These are phyloP conservation scores for Cytospora leucostoma DNA, from an alignment of 2,329 filamentous ascomycete genomes.

Conservation along the genomic window DNA sequence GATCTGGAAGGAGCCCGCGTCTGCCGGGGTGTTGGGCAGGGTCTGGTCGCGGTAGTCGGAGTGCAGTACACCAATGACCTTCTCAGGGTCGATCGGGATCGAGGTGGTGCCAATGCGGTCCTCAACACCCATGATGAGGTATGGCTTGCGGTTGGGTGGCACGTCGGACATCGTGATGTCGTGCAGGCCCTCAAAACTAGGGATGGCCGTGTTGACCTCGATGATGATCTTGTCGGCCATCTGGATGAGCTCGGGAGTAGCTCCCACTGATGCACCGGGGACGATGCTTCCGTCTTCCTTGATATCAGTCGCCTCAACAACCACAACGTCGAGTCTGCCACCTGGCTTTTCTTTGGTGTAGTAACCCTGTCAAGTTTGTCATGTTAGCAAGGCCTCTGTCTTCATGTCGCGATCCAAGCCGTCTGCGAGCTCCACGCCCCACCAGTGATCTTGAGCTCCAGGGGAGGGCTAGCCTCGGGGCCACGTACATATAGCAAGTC, in stretches of 20 bases:
- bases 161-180: slow-evolving; percentile 89
- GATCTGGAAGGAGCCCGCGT: slow-evolving; percentile 71
- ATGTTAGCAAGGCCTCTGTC: slow-evolving; percentile 8
- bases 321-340: slow-evolving; percentile 77
- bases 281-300: slow-evolving; percentile 88
- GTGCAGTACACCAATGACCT: slow-evolving; percentile 82
- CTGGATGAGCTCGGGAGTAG: slow-evolving; percentile 82
- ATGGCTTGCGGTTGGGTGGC: slow-evolving; percentile 79
- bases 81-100: slow-evolving; percentile 79
- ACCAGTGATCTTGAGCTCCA: neutral
- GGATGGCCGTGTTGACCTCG: slow-evolving; percentile 85
- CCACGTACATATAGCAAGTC: slow-evolving; percentile 74
- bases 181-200: slow-evolving; percentile 84
- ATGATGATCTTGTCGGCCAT: slow-evolving; percentile 94
- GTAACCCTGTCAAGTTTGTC: slow-evolving; percentile 57
- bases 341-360: slow-evolving; percentile 79
- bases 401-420: neutral
- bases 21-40: slow-evolving; percentile 72
- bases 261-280: slow-evolving; percentile 81
- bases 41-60: slow-evolving; percentile 80
- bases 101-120: slow-evolving; percentile 82
- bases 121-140: slow-evolving; percentile 81
- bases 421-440: neutral
- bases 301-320: slow-evolving; percentile 85
- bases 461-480: neutral